Percentiles rank a stretch among this genome's conserved stretches.
Conservation (phyloP, 371 early-diverging fungal genomes). For the Mucor circinelloides region DNA sequence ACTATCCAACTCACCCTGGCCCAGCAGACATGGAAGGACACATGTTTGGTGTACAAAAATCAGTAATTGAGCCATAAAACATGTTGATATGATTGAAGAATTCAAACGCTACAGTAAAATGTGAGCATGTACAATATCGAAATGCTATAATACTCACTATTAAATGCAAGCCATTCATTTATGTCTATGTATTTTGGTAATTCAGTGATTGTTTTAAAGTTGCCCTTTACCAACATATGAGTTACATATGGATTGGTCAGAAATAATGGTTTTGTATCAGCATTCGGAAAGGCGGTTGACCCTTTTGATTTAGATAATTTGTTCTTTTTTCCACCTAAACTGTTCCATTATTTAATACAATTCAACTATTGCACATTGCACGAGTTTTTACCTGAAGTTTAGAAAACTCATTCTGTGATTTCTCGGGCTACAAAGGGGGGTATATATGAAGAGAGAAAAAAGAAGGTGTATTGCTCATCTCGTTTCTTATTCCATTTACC, state of each 20-base stretch:
- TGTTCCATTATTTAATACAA: background rate
- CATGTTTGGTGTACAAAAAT: conserved; percentile 81
- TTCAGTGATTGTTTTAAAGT: conserved; percentile 83
- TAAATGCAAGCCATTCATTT: conserved; percentile 95
- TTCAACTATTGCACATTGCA: background rate
- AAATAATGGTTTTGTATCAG: conserved; percentile 66
- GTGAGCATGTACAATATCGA: background rate
- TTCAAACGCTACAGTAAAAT: conserved; percentile 69
- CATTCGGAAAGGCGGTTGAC: background rate
- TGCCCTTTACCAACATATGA: conserved; percentile 89
- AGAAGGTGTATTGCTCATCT: background rate
- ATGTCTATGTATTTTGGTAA: conserved; percentile 89
- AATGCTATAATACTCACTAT: conserved; percentile 56
- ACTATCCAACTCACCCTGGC: conserved; percentile 56
- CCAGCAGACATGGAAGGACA: conserved; percentile 93
- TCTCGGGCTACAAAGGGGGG: background rate
- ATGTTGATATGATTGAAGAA: conserved; percentile 93
- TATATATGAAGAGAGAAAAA: background rate
- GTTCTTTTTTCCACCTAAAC: conserved; percentile 25
- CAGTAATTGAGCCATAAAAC: conserved; percentile 90
- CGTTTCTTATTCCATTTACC: background rate
- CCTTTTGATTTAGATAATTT: conserved; percentile 11
- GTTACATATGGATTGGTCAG: conserved; percentile 75
- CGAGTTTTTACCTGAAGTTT: conserved; percentile 31
- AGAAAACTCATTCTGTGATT: conserved; percentile 33